These are phyloP conservation scores for Peniophora sp. DNA, from an alignment of 1,284 basidiomycete species.

Conservation along the genomic window DNA sequence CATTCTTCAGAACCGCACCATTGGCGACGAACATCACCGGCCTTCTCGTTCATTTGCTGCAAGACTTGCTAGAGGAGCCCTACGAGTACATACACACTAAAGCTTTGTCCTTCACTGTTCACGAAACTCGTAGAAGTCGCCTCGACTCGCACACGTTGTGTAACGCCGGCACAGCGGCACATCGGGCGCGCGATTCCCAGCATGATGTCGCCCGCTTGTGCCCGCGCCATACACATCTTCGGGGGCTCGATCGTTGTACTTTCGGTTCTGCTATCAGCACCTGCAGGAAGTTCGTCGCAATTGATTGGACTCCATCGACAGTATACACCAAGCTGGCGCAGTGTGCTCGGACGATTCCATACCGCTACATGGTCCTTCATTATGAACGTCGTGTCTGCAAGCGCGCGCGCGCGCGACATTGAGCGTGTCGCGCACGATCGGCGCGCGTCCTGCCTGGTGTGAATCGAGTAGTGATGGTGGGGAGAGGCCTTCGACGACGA, in stretches of 20 bases:
- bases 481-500: conserved; percentile 19
- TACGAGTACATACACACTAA: too few species aligned
- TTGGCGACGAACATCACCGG: too few species aligned
- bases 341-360: not conserved
- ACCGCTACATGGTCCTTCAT: not conserved
- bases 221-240: not conserved
- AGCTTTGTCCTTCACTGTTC: too few species aligned
- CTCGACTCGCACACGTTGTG: not conserved
- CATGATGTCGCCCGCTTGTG: not conserved
- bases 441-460: conserved; percentile 23
- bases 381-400: not conserved
- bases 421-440: conserved; percentile 16
- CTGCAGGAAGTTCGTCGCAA: conserved; percentile 1
- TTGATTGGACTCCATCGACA: conserved; percentile 7
- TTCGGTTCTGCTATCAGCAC: not conserved
- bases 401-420: conserved; percentile 9
- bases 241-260: not conserved
- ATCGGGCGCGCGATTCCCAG: conserved; percentile 5
- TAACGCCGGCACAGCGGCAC: conserved; percentile 2
- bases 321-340: conserved; percentile 8
- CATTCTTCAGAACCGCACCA: too few species aligned
- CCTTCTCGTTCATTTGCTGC: too few species aligned
- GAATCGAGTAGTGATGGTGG: conserved; percentile 18
- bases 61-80: too few species aligned
- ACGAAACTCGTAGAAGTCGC: too few species aligned